Conservation (phyloP, 2,329 filamentous ascomycete species). For the Cryphonectria japonica region DNA sequence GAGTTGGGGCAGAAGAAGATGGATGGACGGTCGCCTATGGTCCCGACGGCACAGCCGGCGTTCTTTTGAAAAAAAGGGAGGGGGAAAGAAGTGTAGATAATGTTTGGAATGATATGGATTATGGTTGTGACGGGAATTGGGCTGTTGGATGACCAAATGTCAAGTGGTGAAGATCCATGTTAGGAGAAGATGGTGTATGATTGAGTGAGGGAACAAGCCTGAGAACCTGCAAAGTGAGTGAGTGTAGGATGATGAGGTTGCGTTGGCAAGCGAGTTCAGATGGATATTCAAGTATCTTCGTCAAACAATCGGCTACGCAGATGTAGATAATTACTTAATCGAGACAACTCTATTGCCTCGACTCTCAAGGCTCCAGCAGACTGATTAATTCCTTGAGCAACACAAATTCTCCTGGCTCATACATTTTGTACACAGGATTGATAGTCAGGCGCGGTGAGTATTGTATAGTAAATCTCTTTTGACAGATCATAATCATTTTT, state of each 20-base stretch:
- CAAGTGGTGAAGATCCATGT: neutral
- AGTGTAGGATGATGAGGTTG: neutral
- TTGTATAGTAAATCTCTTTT: neutral
- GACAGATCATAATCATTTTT: neutral
- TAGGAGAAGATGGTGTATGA: neutral
- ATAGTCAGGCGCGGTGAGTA: neutral
- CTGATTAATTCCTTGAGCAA: neutral
- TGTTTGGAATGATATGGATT: neutral
- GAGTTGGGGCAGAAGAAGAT: neutral
- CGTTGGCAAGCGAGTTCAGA: neutral
- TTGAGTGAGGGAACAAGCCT: neutral
- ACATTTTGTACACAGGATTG: neutral
- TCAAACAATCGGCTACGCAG: too few relatives aligned
- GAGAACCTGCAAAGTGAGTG: neutral
- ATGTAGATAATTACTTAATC: too few relatives aligned
- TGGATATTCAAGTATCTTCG: neutral
- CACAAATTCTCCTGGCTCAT: neutral
- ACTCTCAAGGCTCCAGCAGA: neutral
- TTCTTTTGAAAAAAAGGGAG: slow-evolving; percentile 1
- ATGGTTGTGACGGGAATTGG: neutral
- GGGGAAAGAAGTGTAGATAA: too few relatives aligned
- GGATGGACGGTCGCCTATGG: neutral
- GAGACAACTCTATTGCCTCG: too few relatives aligned
- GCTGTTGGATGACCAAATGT: neutral
- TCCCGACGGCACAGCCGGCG: neutral